Evolutionary conservation across 1,139 yeast species (phyloP).

Genomic region (Protomyces inouyei): DNA sequence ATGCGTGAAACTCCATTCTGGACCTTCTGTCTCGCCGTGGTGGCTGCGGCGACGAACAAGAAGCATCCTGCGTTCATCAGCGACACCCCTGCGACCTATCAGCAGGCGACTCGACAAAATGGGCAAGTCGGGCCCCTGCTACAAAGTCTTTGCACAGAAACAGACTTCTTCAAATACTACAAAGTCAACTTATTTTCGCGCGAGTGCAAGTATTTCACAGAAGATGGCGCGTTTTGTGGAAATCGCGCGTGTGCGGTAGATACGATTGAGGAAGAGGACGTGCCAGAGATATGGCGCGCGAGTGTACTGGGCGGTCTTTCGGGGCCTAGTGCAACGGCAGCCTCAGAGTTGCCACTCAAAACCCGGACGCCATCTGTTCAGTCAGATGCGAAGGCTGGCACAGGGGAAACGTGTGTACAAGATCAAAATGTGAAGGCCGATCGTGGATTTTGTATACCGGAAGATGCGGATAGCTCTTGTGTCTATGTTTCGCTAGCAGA

Average conservation of each 20-base stretch:
- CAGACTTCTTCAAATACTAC: conserved; percentile 76
- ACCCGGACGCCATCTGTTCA: conserved; percentile 35
- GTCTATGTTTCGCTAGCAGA: conserved; percentile 80
- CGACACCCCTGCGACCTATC: conserved; percentile 12
- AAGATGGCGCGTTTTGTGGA: conserved; percentile 73
- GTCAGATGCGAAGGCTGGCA: conserved; percentile 34
- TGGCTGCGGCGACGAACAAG: neutral
- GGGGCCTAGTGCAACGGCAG: conserved; percentile 33
- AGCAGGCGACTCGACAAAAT: conserved; percentile 2
- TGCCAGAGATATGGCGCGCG: conserved; percentile 71
- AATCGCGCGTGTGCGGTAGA: conserved; percentile 94
- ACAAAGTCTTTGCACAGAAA: conserved; percentile 42
- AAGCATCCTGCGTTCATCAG: neutral
- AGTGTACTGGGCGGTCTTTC: conserved; percentile 59
- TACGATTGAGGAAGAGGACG: conserved; percentile 50
- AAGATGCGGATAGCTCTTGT: conserved; percentile 52
- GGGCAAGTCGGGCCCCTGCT: conserved; percentile 45
- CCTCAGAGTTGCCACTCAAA: conserved; percentile 43
- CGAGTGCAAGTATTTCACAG: conserved; percentile 84
- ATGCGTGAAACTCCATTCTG: too few relatives aligned
- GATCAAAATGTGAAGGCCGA: conserved; percentile 26
- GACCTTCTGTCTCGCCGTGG: neutral
- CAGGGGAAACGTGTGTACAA: conserved; percentile 37
- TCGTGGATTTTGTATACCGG: conserved; percentile 56
- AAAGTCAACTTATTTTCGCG: conserved; percentile 73